These are phyloP conservation scores for Claviceps fusiformis DNA, from an alignment of 2,329 filamentous ascomycete genomes.

Conservation along the genomic window DNA sequence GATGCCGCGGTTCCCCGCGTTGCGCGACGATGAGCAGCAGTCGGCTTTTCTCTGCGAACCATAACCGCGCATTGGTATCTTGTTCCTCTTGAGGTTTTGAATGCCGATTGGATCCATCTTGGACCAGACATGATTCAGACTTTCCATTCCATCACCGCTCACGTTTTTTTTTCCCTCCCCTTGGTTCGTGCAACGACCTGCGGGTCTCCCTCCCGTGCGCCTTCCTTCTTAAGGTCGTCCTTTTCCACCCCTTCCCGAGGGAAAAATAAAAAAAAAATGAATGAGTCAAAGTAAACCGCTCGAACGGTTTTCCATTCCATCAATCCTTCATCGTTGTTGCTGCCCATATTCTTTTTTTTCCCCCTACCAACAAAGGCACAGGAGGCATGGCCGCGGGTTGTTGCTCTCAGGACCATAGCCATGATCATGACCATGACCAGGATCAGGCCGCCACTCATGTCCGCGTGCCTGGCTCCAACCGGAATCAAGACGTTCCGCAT, in stretches of 20 bases:
- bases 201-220: neutral
- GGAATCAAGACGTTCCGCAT: neutral
- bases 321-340: neutral
- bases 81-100: no score
- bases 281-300: neutral
- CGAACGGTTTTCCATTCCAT: neutral
- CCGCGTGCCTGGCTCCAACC: neutral
- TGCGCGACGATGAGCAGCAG: neutral
- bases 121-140: neutral
- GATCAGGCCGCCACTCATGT: neutral
- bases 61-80: neutral
- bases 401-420: constrained; percentile 4
- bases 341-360: neutral
- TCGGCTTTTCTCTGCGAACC: neutral
- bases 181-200: neutral
- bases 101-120: neutral
- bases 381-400: constrained; percentile 6
- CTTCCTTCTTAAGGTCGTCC: neutral
- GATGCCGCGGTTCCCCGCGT: neutral
- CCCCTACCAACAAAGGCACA: neutral
- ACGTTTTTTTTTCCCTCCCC: neutral
- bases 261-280: no score
- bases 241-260: no score
- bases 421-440: neutral
- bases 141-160: neutral